These are phyloP conservation scores for Xanthoconium separans DNA, from an alignment of 1,284 basidiomycete genomes.

Conservation along the genomic window DNA sequence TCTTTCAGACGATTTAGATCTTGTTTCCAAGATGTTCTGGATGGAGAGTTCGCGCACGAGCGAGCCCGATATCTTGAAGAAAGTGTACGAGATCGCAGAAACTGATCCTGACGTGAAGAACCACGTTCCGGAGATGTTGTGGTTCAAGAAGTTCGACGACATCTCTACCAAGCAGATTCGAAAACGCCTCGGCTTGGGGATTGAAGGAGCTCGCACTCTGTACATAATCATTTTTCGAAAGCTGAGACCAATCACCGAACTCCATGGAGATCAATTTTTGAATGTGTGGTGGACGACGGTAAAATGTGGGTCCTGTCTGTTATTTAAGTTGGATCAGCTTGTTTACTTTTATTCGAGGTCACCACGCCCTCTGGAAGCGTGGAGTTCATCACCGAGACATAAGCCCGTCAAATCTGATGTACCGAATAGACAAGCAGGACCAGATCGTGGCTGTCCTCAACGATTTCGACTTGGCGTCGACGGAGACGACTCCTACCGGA, in stretches of 20 bases:
- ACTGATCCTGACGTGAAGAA: conserved; percentile 3
- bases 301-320: too few species aligned
- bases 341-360: neutral
- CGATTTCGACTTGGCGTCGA: conserved; percentile 13
- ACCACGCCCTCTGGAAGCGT: neutral
- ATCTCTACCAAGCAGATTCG: neutral
- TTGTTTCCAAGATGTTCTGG: conserved; percentile 23
- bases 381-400: neutral
- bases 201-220: too few species aligned
- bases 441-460: conserved; percentile 27
- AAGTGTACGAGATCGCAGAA: conserved; percentile 9
- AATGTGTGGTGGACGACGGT: too few species aligned
- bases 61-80: conserved; percentile 17
- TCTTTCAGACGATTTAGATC: conserved; percentile 10
- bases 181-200: too few species aligned
- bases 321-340: too few species aligned
- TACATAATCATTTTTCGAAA: too few species aligned
- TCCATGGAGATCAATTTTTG: too few species aligned
- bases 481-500: neutral
- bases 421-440: neutral
- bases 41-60: conserved; percentile 9
- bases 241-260: too few species aligned
- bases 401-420: neutral
- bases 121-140: conserved; percentile 23
- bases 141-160: too few species aligned